Evolutionary conservation across 2,329 filamentous ascomycete species (phyloP), one percentile per base, ranked within the genome.

Genomic region (Aspergillus sp.): DNA sequence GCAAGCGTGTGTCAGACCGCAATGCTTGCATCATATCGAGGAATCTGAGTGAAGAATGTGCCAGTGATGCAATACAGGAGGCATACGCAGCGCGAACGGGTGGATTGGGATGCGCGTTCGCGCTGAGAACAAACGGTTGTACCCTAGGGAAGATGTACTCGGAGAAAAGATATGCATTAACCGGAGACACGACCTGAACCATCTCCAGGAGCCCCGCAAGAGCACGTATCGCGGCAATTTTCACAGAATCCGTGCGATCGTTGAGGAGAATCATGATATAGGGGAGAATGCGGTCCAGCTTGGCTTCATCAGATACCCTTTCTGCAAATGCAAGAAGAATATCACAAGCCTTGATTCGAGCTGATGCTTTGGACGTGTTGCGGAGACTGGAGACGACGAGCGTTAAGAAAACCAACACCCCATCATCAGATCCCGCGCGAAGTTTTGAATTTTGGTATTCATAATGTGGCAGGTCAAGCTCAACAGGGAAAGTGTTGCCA

Each of bases 281-380:
- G 1, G 95, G 95, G 50, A 99, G 78, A 22, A 98, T 89, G 50
- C 95, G 86, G 73, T 99, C 96, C 49, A 99, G 80, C 73, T 97
- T 98, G 3, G 93, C 93, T 75, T 99, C 95, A 71, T 99, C 96
- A 0, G 93, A 96, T 22, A 98, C 76, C 58, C 90, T 84, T 75
- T 98, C 93, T 0, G 93, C 87, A 72, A 99, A 97, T 2, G 93
- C 93, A 50, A 99, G 78, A 48, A 99, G 82, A 41, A 99, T 82
- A 72, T 99, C 95, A 69, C 95, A 96, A 1, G 91, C 95, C 66
- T 91, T 87, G 42, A 97, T 82, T 64, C 91, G 89, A 24, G 93
- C 91, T n/a, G 91, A 89, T 3, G 93, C 86, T 65, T 93, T 88
- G 5, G 92, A 91, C 13, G 93, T 96, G 59, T 93, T 96, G 61